These are phyloP conservation scores for Aspergillus carlsbadensis DNA, from an alignment of 495 filamentous ascomycete species.

Conservation along the genomic window DNA sequence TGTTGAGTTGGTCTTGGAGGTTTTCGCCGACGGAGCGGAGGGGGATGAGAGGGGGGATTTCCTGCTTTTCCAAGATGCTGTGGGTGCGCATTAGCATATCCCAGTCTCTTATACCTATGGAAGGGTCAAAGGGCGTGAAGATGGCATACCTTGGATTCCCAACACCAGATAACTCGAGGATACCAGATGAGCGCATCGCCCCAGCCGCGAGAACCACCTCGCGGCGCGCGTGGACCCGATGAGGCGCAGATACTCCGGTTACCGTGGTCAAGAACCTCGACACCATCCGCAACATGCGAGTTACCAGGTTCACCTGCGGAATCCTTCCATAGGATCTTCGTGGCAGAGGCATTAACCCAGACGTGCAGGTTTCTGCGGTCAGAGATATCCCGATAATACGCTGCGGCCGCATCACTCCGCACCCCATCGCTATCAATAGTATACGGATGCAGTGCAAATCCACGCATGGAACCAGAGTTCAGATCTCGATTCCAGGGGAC, in stretches of 20 bases:
- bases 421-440: conserved; percentile 41
- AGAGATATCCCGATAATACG: conserved; percentile 44
- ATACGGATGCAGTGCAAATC: conserved; percentile 40
- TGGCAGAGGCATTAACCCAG: conserved; percentile 33
- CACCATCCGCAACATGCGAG: conserved; percentile 15
- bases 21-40: conserved; percentile 48
- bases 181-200: conserved; percentile 51
- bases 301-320: too few relatives aligned
- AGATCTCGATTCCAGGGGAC: conserved; percentile 37
- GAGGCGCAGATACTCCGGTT: too few relatives aligned
- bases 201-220: conserved; percentile 62
- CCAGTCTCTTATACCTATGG: background rate
- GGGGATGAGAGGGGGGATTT: conserved; percentile 41
- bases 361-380: conserved; percentile 30
- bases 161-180: conserved; percentile 64
- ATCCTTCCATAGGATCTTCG: conserved; percentile 40
- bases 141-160: conserved; percentile 34
- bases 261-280: conserved; percentile 41
- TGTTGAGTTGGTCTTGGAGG: conserved; percentile 46
- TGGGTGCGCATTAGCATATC: background rate
- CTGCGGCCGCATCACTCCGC: conserved; percentile 50
- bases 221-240: too few relatives aligned
- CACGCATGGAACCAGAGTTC: conserved; percentile 40
- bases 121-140: background rate
- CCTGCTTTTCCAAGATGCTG: conserved; percentile 29